A percentile compares a stretch with the other conserved stretches of the same genome.
Conservation (phyloP, 192 early-diverging fungal species). For the Phycomyces blakesleeanus region DNA sequence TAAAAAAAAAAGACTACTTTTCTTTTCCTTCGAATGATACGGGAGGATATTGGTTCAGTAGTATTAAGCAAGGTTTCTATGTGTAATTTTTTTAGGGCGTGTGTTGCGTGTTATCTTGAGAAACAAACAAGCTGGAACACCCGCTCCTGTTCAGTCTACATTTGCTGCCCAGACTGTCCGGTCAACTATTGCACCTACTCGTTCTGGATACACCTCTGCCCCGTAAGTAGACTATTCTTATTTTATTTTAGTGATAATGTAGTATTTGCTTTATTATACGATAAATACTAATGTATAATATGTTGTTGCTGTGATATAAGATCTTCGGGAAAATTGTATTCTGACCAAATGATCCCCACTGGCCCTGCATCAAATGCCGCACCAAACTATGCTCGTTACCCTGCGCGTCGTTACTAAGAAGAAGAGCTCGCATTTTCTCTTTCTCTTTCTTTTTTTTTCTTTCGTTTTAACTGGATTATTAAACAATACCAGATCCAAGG, state of each 20-base stretch:
- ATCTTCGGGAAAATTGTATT: conserved; percentile 27
- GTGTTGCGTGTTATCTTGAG: conserved; percentile 34
- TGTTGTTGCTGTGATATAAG: background rate
- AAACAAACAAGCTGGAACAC: conserved; percentile 2
- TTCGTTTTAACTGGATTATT: no score
- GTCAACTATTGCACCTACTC: background rate
- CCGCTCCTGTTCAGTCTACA: background rate
- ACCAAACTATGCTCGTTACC: background rate
- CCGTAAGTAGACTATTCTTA: no score
- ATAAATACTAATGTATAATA: background rate
- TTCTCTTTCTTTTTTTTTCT: no score
- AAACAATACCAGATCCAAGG: no score
- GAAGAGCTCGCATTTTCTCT: no score
- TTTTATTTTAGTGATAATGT: no score
- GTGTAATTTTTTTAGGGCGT: conserved; percentile 27
- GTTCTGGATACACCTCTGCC: background rate
- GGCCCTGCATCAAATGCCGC: background rate
- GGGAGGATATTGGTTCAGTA: background rate
- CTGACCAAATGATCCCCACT: conserved; percentile 22
- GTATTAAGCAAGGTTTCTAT: background rate
- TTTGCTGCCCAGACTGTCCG: background rate
- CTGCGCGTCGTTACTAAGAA: conserved; percentile 1
- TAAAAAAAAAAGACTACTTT: conserved; percentile 14
- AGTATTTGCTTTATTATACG: no score
- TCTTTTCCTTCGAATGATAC: no score